Evolutionary conservation across 2,329 filamentous ascomycete species (phyloP).

Genomic region (Diaporthe vexans): DNA sequence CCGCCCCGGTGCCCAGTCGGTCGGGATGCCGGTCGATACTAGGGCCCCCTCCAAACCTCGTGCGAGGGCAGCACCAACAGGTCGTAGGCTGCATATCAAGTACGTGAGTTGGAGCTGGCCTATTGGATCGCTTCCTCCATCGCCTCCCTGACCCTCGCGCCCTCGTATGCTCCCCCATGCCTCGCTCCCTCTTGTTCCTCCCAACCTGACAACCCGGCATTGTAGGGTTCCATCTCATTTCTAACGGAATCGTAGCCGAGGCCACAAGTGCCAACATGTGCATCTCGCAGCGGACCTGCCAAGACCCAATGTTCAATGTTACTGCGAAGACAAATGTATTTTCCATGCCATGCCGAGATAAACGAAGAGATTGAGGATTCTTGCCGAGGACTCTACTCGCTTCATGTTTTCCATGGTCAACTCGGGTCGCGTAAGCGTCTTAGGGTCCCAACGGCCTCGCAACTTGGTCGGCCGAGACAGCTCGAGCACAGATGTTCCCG

Average conservation of each 20-base stretch:
- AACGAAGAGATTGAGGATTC: too few relatives aligned
- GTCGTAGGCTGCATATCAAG: not conserved
- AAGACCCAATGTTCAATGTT: not conserved
- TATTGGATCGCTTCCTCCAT: not conserved
- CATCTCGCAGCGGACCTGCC: not conserved
- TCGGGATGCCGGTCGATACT: conserved; percentile 8
- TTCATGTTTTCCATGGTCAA: not conserved
- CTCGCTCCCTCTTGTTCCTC: not conserved
- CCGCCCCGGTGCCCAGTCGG: not conserved
- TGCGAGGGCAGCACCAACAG: not conserved
- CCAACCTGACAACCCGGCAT: not conserved
- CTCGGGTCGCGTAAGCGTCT: too few relatives aligned
- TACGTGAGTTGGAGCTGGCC: not conserved
- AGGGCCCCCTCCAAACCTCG: not conserved
- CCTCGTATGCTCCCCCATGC: not conserved
- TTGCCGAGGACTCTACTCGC: too few relatives aligned
- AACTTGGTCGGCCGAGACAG: not conserved
- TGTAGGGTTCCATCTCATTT: not conserved
- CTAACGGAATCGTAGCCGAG: not conserved
- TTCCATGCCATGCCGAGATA: not conserved
- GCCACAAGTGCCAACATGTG: not conserved
- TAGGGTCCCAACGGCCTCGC: not conserved
- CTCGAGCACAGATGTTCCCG: conserved; percentile 19
- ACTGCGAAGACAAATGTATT: not conserved
- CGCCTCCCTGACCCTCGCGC: not conserved